Conservation (phyloP, 2,329 filamentous ascomycete genomes). For the Pseudomassariella vexata region DNA sequence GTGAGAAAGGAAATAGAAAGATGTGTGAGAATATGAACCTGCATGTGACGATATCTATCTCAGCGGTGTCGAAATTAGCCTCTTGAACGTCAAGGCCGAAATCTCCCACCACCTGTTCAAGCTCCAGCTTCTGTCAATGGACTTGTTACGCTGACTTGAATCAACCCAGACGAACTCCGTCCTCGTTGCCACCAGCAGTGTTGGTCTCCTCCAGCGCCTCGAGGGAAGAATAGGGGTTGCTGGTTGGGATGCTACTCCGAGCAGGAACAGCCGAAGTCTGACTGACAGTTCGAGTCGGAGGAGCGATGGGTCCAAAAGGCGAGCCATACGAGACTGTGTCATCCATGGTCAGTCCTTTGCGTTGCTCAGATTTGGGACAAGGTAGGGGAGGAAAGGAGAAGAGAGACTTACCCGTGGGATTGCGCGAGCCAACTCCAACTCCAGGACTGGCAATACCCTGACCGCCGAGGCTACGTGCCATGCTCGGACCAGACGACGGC, state of each 20-base stretch:
- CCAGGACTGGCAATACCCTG: slow-evolving; percentile 1
- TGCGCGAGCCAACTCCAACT: not conserved
- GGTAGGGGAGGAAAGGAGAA: slow-evolving; percentile 3
- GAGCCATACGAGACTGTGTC: slow-evolving; percentile 18
- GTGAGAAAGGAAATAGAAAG: too few relatives aligned
- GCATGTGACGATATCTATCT: too few relatives aligned
- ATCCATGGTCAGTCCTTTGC: not conserved
- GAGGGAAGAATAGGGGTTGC: slow-evolving; percentile 21
- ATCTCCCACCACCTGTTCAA: too few relatives aligned
- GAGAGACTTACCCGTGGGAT: slow-evolving; percentile 1
- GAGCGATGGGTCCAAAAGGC: slow-evolving; percentile 25
- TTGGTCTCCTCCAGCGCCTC: slow-evolving; percentile 13
- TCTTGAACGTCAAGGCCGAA: too few relatives aligned
- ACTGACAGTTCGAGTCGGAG: slow-evolving; percentile 13
- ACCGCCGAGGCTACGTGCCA: slow-evolving; percentile 1
- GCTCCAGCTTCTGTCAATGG: too few relatives aligned
- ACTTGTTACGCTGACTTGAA: too few relatives aligned
- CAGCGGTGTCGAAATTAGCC: too few relatives aligned
- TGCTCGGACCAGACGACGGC: not conserved
- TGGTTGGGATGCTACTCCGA: slow-evolving; percentile 7
- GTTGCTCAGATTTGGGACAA: not conserved
- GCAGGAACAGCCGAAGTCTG: not conserved
- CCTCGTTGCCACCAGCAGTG: too few relatives aligned
- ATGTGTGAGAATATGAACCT: too few relatives aligned
- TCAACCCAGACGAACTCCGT: too few relatives aligned